Base-by-base conservation (phyloP, 2,329 filamentous ascomycete genomes). In the Fusarium decemcellulare region DNA sequence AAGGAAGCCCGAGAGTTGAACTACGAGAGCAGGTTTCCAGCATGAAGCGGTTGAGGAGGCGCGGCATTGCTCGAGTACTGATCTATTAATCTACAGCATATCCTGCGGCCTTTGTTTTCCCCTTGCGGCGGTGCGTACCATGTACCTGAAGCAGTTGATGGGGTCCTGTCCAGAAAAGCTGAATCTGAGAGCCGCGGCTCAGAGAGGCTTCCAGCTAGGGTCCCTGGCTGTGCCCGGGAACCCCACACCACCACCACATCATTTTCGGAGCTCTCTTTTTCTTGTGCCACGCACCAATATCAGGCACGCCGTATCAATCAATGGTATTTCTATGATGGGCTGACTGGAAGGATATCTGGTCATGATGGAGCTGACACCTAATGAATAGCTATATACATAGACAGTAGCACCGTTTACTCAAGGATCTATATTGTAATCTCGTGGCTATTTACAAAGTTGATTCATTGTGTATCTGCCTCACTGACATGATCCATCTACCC, bases 121-220 rank as follows among this genome's bases (percentile, higher is more conserved):
- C 18, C 12, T 43, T 16, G 40, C 9, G 39, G 14, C 14, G 9
- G 9, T 43, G 8, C 16, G 39, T 4, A 34, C 8, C 37, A 32
- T n/a, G 10, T 54, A 18, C 37, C n/a, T 6, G 14, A 54, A 34
- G 36, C 53, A 47, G 53, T 56, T 15, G 14, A 47, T n/a, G 27
- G 23, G 16, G 23, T 23, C 23, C 23, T 10, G 14, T 16, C 34
- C 18, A 39, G 16, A 36, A 30, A 14, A 16, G 23, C 27, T 40
- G 54, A 57, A 57, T 43, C 32, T 57, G 53, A 47, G 53, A 57
- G 34, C 54, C 54, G 54, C 43, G 54, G 54, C 36, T 57, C 52
- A 55, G 42, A 36, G 27, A 27, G 40, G 30, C 39, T 47, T 39
- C 23, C 34, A 57, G 54, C 23, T 23, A 23, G 54, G 54, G 48